Evolutionary conservation across 495 filamentous ascomycete species (phyloP).

Genomic region (Penicillium subrubescens): DNA sequence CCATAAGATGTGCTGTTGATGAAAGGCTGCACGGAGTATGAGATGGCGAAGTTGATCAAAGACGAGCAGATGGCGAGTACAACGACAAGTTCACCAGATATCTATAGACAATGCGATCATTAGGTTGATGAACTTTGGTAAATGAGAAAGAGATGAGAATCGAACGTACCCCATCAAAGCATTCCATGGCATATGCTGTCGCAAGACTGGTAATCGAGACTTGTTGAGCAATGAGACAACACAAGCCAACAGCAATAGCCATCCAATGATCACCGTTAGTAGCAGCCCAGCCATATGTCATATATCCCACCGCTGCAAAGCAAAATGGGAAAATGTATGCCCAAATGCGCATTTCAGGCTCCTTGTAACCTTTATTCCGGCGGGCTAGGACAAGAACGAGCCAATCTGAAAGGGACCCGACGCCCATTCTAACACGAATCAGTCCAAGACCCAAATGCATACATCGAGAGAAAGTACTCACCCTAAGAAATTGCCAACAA

Average conservation of each 20-base stretch:
- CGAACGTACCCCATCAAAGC: conserved; percentile 32
- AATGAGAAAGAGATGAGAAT: background rate
- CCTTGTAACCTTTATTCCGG: conserved; percentile 37
- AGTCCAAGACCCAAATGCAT: background rate
- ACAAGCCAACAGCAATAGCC: conserved; percentile 33
- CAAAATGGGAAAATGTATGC: conserved; percentile 28
- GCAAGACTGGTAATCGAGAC: conserved; percentile 39
- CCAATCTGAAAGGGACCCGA: conserved; percentile 34
- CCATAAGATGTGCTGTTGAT: conserved; percentile 35
- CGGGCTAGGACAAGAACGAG: conserved; percentile 32
- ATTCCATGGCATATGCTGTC: conserved; percentile 45
- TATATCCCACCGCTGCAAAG: conserved; percentile 34
- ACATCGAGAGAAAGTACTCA: background rate
- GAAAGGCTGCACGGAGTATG: conserved; percentile 36
- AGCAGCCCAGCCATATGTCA: conserved; percentile 40
- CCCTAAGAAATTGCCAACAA: conserved; percentile 36
- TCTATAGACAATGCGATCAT: conserved; percentile 11
- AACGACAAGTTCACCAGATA: conserved; percentile 38
- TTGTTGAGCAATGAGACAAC: conserved; percentile 42
- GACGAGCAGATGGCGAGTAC: conserved; percentile 38
- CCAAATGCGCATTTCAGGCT: conserved; percentile 41
- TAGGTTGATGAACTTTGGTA: too few species aligned
- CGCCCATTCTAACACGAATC: conserved; percentile 25
- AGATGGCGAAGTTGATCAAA: conserved; percentile 37
- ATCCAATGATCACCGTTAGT: conserved; percentile 36